Percentiles rank a stretch among this genome's conserved stretches.
Evolutionary conservation across 2,329 filamentous ascomycete species (phyloP).

Genomic region (Fusarium domesticum): DNA sequence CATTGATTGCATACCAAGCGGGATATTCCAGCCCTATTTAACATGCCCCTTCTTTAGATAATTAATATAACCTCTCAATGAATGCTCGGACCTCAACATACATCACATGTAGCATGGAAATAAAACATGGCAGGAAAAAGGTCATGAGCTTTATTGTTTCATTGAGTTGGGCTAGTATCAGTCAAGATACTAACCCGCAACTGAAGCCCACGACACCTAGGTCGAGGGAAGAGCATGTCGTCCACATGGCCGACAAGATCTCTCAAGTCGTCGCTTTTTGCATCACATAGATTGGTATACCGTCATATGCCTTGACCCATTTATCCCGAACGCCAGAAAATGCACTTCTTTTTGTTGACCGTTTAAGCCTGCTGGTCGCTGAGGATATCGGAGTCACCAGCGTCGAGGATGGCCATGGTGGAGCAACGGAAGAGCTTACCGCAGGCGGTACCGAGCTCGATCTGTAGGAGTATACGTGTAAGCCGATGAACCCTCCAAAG

Average conservation of each 20-base stretch:
- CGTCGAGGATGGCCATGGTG: constrained; percentile 95
- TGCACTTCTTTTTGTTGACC: constrained; percentile 23
- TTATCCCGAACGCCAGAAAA: constrained; percentile 46
- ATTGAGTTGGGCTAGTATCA: constrained; percentile 30
- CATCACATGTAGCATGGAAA: not conserved
- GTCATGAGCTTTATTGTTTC: constrained; percentile 38
- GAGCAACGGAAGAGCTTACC: constrained; percentile 99
- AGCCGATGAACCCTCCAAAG: constrained; percentile 85
- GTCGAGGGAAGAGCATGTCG: constrained; percentile 21
- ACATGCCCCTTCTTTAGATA: too few species aligned
- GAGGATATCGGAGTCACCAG: constrained; percentile 98
- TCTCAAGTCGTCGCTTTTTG: constrained; percentile 31
- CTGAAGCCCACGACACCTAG: constrained; percentile 26
- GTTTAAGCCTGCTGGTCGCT: constrained; percentile 66
- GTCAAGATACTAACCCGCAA: constrained; percentile 19
- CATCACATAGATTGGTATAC: constrained; percentile 39
- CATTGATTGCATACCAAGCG: too few species aligned
- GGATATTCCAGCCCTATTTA: too few species aligned
- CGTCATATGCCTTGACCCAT: constrained; percentile 35
- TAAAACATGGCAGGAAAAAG: constrained; percentile 30
- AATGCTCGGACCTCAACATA: not conserved
- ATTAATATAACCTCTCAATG: too few species aligned
- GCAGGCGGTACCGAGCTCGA: constrained; percentile 96
- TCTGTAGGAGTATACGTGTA: constrained; percentile 62
- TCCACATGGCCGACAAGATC: not conserved